Conservation (phyloP, 2,329 filamentous ascomycete genomes). For the Fonsecaea monophora region DNA sequence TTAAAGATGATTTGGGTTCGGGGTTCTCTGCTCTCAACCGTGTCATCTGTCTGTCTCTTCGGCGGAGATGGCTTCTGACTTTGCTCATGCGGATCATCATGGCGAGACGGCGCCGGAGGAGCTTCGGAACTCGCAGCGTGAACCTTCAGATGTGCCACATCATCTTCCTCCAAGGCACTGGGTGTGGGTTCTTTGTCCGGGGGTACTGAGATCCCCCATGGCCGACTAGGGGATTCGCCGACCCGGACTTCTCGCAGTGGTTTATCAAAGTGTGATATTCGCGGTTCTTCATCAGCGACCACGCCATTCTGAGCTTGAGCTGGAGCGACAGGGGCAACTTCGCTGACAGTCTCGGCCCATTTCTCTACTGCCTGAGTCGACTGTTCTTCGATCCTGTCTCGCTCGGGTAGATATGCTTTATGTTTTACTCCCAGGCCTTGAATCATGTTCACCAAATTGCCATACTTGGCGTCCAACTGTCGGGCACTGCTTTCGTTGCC, state of each 20-base stretch:
- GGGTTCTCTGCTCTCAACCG: conserved; percentile 21
- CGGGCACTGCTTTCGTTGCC: conserved; percentile 83
- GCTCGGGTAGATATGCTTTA: conserved; percentile 78
- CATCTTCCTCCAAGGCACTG: conserved; percentile 39
- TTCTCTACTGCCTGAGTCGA: conserved; percentile 69
- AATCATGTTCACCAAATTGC: conserved; percentile 91
- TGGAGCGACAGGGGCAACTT: conserved; percentile 46
- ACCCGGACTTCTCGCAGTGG: conserved; percentile 88
- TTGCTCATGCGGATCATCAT: conserved; percentile 26
- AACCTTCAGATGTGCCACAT: conserved; percentile 25
- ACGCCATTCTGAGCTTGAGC: conserved; percentile 42
- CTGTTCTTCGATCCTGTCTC: conserved; percentile 53
- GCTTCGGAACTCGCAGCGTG: conserved; percentile 35
- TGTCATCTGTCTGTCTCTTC: conserved; percentile 20
- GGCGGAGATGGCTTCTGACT: conserved; percentile 31
- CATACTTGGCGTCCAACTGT: conserved; percentile 92
- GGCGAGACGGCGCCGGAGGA: conserved; percentile 34
- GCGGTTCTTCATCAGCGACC: conserved; percentile 60
- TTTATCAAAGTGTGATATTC: conserved; percentile 79
- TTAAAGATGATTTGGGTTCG: conserved; percentile 82
- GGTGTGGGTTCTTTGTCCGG: conserved; percentile 54
- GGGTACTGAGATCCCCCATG: conserved; percentile 90
- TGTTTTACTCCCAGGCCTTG: conserved; percentile 86
- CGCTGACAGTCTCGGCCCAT: conserved; percentile 81
- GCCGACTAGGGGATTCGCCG: conserved; percentile 88